Evolutionary conservation across 73 alveolate species (phyloP), one percentile per base, ranked within the genome.

Genomic region (Paramecium caudatum): DNA sequence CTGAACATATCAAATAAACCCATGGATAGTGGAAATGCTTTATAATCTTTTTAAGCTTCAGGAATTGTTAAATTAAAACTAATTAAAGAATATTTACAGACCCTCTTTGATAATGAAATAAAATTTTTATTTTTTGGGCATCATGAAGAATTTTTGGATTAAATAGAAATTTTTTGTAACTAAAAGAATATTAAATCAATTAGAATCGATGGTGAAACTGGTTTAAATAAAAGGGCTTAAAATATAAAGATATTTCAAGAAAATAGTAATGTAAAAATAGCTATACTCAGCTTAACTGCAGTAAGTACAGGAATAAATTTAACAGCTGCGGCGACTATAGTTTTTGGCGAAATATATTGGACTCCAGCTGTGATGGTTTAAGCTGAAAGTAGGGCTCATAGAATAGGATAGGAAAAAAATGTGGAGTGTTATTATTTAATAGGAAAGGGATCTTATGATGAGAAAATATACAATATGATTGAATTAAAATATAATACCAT

Each of bases 321-420:
- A 91, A 98, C 99, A 5, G 96, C 99, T 2, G 99, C 99, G 4
- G 82, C 96, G 48, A 90, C 94, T 19, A 95, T 97, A 25, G 97
- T 98, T 13, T 97, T 98, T 80, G 99, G 99, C 10, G 99, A 98
- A 93, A 83, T 96, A 83, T 85, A 83, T 49, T 96, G 99, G 98
- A 96, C 98, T 8, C 99, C 99, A 2, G 93, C 96, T 25, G 84
- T 91, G n/a, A 96, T 98, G 99, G 91, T 91, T 34, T 96, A 98
- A 81, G 99, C 99, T 1, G 99, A 98, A 82, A 99, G 95, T 82
- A 84, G 99, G 80, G 99, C 96, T 0, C 99, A 98, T 92, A 91
- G 99, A 16, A 93, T 97, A 15, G 99, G 99, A 17, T 97, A 97
- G 86, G 81, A 91, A 82, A 90, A 96, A 39, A 63, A 91, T 34